Evolutionary conservation across 257 asterid species (phyloP), one percentile per base, ranked within the genome.

Genomic region (Hygrophila difformis): DNA sequence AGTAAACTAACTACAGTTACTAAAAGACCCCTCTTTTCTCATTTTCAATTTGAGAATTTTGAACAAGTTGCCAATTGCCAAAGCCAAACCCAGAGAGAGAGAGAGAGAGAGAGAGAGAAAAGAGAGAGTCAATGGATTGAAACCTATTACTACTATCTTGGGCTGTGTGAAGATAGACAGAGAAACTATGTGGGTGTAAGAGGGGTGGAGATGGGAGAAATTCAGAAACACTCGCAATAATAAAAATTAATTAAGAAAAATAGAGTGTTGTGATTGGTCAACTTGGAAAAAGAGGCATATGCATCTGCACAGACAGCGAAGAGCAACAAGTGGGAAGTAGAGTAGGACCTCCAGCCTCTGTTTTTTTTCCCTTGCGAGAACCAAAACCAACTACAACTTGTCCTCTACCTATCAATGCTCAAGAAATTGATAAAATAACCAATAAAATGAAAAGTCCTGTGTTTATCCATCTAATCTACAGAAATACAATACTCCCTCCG

Each of bases 321-420:
- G 70, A 71, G 55, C 47, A 67, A 55, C 81, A 66, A 77, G 88
- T 79, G 85, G 92, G 76, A 48, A 61, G 66, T n/a, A 23, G 69
- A 63, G 63, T 54, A 55, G 70, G 82, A 55, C 77, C 70, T 60
- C 65, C 65, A 58, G 53, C 53, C 19, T 24, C 8, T 31, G 17
- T 15, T 49, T 56, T 43, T 22, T 10, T 10, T 26, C 26, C 18
- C 44, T 52, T 26, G 1, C 12, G 10, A 18, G 59, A 63, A 55
- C 58, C 51, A 57, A 44, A 50, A 44, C 56, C 69, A 50, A 56
- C 51, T 51, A 43, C 70, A 44, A 57, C 65, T 57, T 56, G 68
- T 43, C 54, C 57, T 26, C 31, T 8, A 21, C 41, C 56, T 26
- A 7, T 63, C 69, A 63, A 11, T 14, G 31, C 39, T 33, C 16